phyloP scores from a whole-genome alignment of 2,329 filamentous ascomycete genomes.

The Sporothrix pallida region DNA sequence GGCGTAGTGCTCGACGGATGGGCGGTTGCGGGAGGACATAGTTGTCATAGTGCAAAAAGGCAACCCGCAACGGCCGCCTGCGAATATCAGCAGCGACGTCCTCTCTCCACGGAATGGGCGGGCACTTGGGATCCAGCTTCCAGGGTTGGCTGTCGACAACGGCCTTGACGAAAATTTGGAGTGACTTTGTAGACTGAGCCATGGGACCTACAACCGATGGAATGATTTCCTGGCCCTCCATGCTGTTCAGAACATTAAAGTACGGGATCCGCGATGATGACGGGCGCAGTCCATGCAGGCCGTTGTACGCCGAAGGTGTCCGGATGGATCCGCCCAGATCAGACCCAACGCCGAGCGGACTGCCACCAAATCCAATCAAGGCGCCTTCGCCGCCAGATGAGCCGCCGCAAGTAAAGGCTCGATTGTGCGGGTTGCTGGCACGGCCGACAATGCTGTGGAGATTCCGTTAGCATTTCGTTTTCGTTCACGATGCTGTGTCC shows the following conservation, averaged over 20 bases:
- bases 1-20: background rate
- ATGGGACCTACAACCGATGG: conserved; percentile 68
- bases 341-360: background rate
- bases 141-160: background rate
- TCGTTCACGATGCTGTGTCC: no score
- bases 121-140: background rate
- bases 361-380: background rate
- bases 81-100: background rate
- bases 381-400: background rate
- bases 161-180: conserved; percentile 44
- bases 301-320: background rate
- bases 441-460: background rate
- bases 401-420: background rate
- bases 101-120: background rate
- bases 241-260: conserved; percentile 55
- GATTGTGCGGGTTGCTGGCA: conserved; percentile 2
- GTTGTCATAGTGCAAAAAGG: background rate
- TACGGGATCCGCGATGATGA: background rate
- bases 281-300: background rate
- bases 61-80: background rate
- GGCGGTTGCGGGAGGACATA: background rate
- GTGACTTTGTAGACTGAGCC: conserved; percentile 59
- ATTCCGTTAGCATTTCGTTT: background rate
- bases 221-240: conserved; percentile 69
- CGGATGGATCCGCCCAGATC: background rate